A percentile compares a stretch with the other conserved stretches of the same genome.
These are phyloP conservation scores for Hanseniaspora gamundiae DNA, from an alignment of 1,139 yeast genomes.

Conservation along the genomic window DNA sequence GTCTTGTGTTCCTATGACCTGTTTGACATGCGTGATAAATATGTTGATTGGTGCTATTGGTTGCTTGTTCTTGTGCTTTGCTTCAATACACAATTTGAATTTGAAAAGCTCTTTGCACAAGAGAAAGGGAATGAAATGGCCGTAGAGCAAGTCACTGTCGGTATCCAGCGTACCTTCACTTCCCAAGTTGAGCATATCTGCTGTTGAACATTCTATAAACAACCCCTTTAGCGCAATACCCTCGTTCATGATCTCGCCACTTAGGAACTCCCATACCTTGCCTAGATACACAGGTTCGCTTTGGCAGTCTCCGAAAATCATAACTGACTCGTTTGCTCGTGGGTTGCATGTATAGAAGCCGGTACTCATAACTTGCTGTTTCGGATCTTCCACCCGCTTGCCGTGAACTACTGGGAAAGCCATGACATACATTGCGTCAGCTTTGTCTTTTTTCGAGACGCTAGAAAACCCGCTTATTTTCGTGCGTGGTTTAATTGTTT, in stretches of 20 bases:
- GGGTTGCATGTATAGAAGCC: conserved; percentile 40
- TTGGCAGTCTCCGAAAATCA: conserved; percentile 76
- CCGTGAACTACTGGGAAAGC: conserved; percentile 29
- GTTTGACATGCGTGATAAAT: conserved; percentile 66
- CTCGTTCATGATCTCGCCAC: conserved; percentile 35
- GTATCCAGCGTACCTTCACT: neutral
- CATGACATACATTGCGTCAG: conserved; percentile 10
- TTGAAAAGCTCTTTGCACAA: conserved; percentile 43
- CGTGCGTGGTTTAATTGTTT: conserved; percentile 6
- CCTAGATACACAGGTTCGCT: conserved; percentile 46
- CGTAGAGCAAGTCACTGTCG: conserved; percentile 36
- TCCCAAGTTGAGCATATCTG: conserved; percentile 33
- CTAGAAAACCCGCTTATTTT: conserved; percentile 8
- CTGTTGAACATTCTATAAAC: conserved; percentile 67
- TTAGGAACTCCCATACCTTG: conserved; percentile 38
- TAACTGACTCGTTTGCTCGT: conserved; percentile 26
- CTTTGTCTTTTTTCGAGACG: conserved; percentile 16
- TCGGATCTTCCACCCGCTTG: conserved; percentile 8
- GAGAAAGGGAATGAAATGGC: conserved; percentile 64
- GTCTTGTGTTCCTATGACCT: conserved; percentile 31
- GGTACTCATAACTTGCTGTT: conserved; percentile 29
- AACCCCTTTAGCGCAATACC: conserved; percentile 36
- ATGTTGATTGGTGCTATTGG: conserved; percentile 30
- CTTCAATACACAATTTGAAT: conserved; percentile 16
- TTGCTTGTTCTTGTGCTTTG: conserved; percentile 9